phyloP scores from a whole-genome alignment of 23 red algal genomes.

The Gracilaria domingensis region DNA sequence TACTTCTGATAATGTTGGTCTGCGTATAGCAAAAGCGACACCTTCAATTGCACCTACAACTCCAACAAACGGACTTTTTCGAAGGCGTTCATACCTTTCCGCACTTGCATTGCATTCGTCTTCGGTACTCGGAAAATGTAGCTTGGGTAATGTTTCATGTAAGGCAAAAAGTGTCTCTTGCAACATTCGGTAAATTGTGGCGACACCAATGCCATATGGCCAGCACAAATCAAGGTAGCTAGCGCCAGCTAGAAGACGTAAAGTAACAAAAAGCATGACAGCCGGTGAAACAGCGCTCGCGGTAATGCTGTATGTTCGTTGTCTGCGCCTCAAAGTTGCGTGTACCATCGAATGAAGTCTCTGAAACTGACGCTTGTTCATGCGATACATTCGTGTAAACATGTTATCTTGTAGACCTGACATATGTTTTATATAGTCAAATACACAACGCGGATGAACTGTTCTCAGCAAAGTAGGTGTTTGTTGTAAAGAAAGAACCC shows the following conservation, averaged over 20 bases:
- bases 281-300: background rate
- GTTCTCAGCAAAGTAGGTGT: too few relatives aligned
- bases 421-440: background rate
- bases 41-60: conserved; percentile 15
- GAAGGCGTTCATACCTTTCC: background rate
- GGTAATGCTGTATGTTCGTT: background rate
- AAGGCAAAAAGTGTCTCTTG: background rate
- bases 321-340: background rate
- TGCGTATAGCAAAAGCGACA: conserved; percentile 7
- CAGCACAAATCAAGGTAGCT: too few relatives aligned
- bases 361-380: background rate
- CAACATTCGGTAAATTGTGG: background rate
- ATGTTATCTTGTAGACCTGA: background rate
- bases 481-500: too few relatives aligned
- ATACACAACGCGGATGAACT: background rate
- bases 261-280: background rate
- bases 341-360: background rate
- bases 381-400: background rate
- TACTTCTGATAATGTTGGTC: background rate
- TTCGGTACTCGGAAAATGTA: background rate
- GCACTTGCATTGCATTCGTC: background rate
- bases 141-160: background rate
- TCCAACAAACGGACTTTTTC: background rate
- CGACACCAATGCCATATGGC: background rate
- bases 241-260: background rate